Base-by-base conservation (phyloP, 2,329 filamentous ascomycete species). In the Aspergillus fumigatus region DNA sequence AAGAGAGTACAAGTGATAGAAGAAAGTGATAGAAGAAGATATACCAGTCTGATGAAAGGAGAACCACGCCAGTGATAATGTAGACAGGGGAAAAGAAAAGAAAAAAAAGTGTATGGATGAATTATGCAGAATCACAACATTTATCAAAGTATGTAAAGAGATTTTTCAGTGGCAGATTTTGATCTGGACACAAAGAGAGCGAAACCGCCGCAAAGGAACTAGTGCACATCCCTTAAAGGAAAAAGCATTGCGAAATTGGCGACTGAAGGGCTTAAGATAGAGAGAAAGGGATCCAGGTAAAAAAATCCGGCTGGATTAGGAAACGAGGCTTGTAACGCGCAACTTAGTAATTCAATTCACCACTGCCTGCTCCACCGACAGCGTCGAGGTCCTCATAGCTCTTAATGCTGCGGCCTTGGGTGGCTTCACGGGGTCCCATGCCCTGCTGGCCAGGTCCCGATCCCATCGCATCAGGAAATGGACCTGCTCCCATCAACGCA, bases 381-480 rank as follows among this genome's bases (percentile, higher is more conserved):
- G 95, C 93, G 77, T 99, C 94, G 25, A 99, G 80, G 71, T 99
- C 94, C 74, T 99, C 95, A 71, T 99, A 99, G 73, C 91, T 97
- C 82, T 96, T 96, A 62, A 99, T 78, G 59, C 90, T 96, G 56
- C 94, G 85, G 4, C 94, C 94, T 64, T 95, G 90, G 0, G 96
- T 92, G 10, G 94, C 93, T 75, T 97, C 92, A 21, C 90, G 84
- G 21, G 94, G 93, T 0, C 92, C 92, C 58, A 92, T 88, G 2
- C 88, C 86, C 35, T 78, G 78, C 53, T 88, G 86, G 25, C 84
- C 88, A 41, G 89, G 88, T 50, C 90, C 89, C 2, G 80, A 80
- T 26, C 35, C 84, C 84, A 56, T 77, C 70, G 61, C 76, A 74
- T 58, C 78, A 65, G 62, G 68, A 62, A 74, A 75, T 4, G 65